Base-by-base conservation (phyloP, 2,329 filamentous ascomycete species). In the Pseudocercospora pini-densiflorae region DNA sequence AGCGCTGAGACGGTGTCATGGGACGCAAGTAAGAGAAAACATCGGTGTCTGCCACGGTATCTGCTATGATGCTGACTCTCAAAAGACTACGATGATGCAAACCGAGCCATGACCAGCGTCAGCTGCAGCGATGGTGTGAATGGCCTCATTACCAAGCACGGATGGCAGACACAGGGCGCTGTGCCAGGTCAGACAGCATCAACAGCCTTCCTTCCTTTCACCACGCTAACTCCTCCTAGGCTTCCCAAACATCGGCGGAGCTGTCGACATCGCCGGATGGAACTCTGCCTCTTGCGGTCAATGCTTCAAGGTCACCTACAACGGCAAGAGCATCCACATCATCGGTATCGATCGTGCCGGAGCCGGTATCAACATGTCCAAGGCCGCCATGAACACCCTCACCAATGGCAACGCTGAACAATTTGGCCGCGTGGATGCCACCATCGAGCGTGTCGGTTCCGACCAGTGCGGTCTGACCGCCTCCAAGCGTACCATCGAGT, bases 101-200 rank as follows among this genome's bases (percentile, higher is more conserved):
- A 71, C 66, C 85, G 88, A 65, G 82, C 86, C 53, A 77, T 94
- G 62, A 82, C 79, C 36, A 77, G 75, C 5, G 84, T 93, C 53
- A 77, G 88, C 68, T 93, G 90, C 85, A 90, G 87, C 33, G 87
- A 92, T 75, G 90, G 90, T 62, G 55, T 68, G 68, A 89, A 92
- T 79, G 90, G 90, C 65, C 84, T 92, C 68, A 86, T 87, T 69
- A 88, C 85, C 72, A 85, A 82, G 73, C 87, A 87, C 80, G 83
- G 83, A 72, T 91, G 58, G 61, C 61, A 60, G n/a, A 72, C 80
- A 4, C 82, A 84, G 65, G 81, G 79, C 62, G 71, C 75, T 8
- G 73, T 86, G 33, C 80, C 83, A 14, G 47, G 47, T 51, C 47
- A 51, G 47, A 24, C 2, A 5, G 10, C 1, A 14, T 14, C 12